Conservation (phyloP, 73 alveolate species). For the Paramecium sexaurelia region DNA sequence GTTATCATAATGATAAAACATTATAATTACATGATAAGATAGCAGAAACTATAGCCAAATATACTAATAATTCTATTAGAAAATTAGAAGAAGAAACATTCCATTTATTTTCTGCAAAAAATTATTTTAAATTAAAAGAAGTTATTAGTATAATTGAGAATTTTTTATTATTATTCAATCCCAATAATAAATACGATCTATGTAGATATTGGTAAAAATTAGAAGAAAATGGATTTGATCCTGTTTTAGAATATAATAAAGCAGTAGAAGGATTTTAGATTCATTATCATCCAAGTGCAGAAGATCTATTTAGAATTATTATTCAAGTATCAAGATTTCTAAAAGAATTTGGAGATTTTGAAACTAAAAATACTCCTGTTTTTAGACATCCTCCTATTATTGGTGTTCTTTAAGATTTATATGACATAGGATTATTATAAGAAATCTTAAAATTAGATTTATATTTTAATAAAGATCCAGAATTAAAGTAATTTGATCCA, state of each 20-base stretch:
- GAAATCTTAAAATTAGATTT: constrained; percentile 71
- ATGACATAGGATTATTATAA: constrained; percentile 71
- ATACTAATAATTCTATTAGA: constrained; percentile 60
- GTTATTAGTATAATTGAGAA: constrained; percentile 60
- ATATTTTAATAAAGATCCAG: constrained; percentile 68
- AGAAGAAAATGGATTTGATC: constrained; percentile 78
- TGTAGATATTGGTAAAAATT: constrained; percentile 78
- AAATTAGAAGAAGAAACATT: constrained; percentile 68
- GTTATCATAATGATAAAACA: constrained; percentile 16
- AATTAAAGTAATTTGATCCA: constrained; percentile 22
- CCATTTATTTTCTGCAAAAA: constrained; percentile 56
- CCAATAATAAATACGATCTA: constrained; percentile 76
- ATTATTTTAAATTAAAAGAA: constrained; percentile 62
- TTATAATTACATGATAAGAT: constrained; percentile 47
- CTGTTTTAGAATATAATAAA: constrained; percentile 79
- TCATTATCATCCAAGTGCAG: constrained; percentile 75
- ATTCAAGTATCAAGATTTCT: constrained; percentile 78
- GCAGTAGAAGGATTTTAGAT: constrained; percentile 80
- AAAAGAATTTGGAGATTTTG: constrained; percentile 81
- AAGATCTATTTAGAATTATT: constrained; percentile 77
- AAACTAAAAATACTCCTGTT: constrained; percentile 73
- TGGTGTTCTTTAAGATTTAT: constrained; percentile 72
- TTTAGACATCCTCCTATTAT: constrained; percentile 82
- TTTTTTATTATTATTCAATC: constrained; percentile 66
- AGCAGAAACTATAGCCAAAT: constrained; percentile 59